Evolutionary conservation across 768 basidiomycete species (phyloP), one percentile per base, ranked within the genome.

Genomic region (Pleurotus tuber-regium): DNA sequence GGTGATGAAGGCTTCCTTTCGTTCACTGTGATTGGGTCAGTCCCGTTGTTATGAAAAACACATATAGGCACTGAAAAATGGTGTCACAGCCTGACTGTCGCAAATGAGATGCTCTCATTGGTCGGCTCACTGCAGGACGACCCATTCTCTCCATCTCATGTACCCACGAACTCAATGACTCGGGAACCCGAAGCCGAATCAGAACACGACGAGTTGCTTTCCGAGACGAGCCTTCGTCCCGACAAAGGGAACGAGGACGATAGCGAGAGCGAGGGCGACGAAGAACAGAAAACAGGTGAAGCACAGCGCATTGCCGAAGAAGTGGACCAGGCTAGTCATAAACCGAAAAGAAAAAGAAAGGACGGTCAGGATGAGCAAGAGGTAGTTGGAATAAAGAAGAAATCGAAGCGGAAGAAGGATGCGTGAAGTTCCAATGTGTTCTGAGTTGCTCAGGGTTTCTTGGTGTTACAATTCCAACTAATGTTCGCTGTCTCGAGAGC

Each of bases 71-170:
- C 41, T 61, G 18, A 57, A 56, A 44, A 24, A 28, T 42, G 53
- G 39, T 18, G 31, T 52, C 43, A 50, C 50, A 97, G 94, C 21
- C 65, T 94, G 53, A 93, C 86, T 11, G 82, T 94, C 28, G 92
- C 92, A 26, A 95, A 97, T 61, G 88, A 95, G 63, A 95, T 96
- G 92, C 70, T 97, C 16, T 95, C 92, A 2, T 70, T 97, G 10
- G 76, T 90, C 25, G 93, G 93, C 7, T 93, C 92, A 2, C 73
- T 94, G 53, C 89, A 90, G 59, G 65, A 70, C 3, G 83, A 91
- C 59, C 89, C 88, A 1, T 89, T 91, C 66, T 84, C 86, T 4
- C 75, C 79, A 1, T 71, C 70, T 39, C 86, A 88, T 62, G 61
- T 73, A 21, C 68, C 74, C 12, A 59, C 57, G 26, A 59, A 29